Evolutionary conservation across 225 moss, liverwort and hornwort species (phyloP).

Genomic region (Polytrichum commune): DNA sequence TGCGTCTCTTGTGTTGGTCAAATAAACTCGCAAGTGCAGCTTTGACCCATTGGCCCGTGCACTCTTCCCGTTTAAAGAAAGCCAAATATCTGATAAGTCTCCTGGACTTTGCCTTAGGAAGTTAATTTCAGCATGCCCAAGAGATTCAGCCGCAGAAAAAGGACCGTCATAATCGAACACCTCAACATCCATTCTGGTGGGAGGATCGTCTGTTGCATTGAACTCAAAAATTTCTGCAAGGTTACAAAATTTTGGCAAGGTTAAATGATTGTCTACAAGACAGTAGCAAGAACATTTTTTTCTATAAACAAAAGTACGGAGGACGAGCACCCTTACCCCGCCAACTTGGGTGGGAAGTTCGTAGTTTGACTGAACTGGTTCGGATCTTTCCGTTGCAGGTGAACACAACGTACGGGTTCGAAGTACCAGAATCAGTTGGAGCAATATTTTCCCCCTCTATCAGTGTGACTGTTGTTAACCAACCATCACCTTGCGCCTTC

Average conservation of each 20-base stretch:
- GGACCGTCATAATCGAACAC: constrained; percentile 89
- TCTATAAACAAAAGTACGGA: background rate
- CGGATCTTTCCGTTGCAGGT: constrained; percentile 76
- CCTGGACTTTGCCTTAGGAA: constrained; percentile 66
- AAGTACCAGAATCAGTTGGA: constrained; percentile 50
- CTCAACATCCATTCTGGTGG: constrained; percentile 78
- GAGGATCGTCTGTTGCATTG: constrained; percentile 79
- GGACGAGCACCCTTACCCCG: constrained; percentile 43
- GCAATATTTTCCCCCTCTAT: constrained; percentile 67
- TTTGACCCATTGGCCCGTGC: constrained; percentile 56
- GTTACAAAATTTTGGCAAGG: no score
- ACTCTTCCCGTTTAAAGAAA: constrained; percentile 58
- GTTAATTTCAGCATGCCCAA: constrained; percentile 70
- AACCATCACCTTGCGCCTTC: constrained; percentile 81
- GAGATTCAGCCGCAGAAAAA: constrained; percentile 70
- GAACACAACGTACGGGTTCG: constrained; percentile 85
- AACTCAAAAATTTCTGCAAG: constrained; percentile 85
- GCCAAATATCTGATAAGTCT: constrained; percentile 69
- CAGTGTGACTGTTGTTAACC: constrained; percentile 70
- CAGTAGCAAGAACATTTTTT: background rate
- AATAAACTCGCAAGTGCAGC: constrained; percentile 63
- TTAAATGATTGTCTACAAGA: background rate
- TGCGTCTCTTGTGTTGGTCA: constrained; percentile 56
- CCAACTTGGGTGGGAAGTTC: constrained; percentile 68
- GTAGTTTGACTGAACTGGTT: constrained; percentile 83